phyloP scores from a whole-genome alignment of 1,139 yeast species.

The Blastobotrys apis region DNA sequence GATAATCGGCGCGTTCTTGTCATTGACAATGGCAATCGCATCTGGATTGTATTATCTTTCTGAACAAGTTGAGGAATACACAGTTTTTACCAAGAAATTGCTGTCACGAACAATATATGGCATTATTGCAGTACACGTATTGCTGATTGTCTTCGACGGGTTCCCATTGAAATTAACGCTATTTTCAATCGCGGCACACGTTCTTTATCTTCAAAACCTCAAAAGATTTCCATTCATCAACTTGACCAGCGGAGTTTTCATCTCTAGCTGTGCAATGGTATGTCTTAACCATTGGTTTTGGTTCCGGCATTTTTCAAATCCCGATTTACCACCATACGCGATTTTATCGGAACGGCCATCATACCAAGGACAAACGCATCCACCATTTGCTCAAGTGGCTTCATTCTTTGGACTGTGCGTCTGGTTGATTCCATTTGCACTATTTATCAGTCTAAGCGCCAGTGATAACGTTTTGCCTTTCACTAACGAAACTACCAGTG shows the following conservation, averaged over 20 bases:
- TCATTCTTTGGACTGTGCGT: constrained; percentile 90
- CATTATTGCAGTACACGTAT: constrained; percentile 49
- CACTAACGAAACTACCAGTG: constrained; percentile 16
- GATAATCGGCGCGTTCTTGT: constrained; percentile 65
- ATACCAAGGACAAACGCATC: constrained; percentile 53
- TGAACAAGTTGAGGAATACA: constrained; percentile 89
- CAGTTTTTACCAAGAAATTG: constrained; percentile 74
- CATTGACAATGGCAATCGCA: constrained; percentile 65
- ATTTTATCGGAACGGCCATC: constrained; percentile 32
- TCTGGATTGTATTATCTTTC: constrained; percentile 88
- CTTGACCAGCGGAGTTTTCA: constrained; percentile 62
- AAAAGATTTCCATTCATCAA: constrained; percentile 79
- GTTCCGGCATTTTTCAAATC: constrained; percentile 81
- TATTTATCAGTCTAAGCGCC: constrained; percentile 89
- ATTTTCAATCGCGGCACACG: constrained; percentile 66
- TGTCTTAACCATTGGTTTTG: constrained; percentile 80
- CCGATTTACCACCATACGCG: constrained; percentile 47
- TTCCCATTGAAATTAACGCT: constrained; percentile 66
- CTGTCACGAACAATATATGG: constrained; percentile 58
- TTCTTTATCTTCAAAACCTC: constrained; percentile 71
- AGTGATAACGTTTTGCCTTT: constrained; percentile 82
- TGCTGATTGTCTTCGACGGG: constrained; percentile 65
- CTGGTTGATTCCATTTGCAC: constrained; percentile 91
- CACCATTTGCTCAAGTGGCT: constrained; percentile 82
- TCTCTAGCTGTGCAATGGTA: constrained; percentile 68